Evolutionary conservation across 2,329 filamentous ascomycete genomes (phyloP), one percentile per base, ranked within the genome.

Genomic region (Stagonosporopsis vannaccii): DNA sequence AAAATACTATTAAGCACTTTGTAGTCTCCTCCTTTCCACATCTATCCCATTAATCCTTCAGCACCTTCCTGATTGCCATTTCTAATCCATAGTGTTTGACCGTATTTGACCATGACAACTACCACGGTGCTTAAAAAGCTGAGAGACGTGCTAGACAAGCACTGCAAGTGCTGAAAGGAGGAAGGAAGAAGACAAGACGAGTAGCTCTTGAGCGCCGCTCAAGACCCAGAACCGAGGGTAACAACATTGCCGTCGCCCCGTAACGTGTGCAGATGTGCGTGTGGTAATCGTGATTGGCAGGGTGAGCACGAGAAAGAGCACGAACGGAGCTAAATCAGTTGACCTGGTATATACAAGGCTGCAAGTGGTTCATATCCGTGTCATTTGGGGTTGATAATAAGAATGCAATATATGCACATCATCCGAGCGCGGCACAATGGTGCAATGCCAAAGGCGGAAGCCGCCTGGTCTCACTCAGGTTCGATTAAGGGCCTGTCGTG

Each of bases 141-240:
- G 8, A 20, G 22, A 1, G 12, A 12, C 2, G 42, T 53, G 11
- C 28, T 58, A 17, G 39, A 51, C 2, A 35, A 32, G 20, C 46
- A 49, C 13, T 60, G 49, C n/a, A 23, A 33, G 8, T 6, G 13
- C 4, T 39, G 54, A 40, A 44, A 58, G 30, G 17, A 35, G 6
- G 50, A 59, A 9, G 61, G 15, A 56, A 33, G 48, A 46, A n/a
- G 8, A 22, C 12, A 41, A 12, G 1, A 25, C 2, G 6, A 19
- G 13, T 13, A 37, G 4, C 0, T 23, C 2, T 6, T 65, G 58
- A 56, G 45, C 20, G 12, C 51, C 46, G 17, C 43, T 53, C 25
- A 39, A 26, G 8, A 33, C n/a, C 19, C 17, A 28, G 36, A n/a
- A n/a, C n/a, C n/a, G n/a, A n/a, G n/a, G n/a, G n/a, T n/a, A n/a